phyloP scores from a whole-genome alignment of 1,139 yeast species.

The Candida sp. region DNA sequence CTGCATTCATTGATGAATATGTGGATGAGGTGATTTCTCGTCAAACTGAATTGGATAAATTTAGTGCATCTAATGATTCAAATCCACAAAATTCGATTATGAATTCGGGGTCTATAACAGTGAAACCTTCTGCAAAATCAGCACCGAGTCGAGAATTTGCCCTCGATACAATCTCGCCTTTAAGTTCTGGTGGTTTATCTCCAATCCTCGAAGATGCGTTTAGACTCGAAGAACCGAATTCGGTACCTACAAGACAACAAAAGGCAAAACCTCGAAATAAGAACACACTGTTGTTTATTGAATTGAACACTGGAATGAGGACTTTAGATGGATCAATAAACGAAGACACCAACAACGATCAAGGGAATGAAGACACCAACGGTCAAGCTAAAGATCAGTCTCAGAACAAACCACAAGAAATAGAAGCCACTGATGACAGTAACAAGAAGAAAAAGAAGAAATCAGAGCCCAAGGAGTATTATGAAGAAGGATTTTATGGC shows the following conservation, averaged over 20 bases:
- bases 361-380: too few relatives aligned
- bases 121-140: not conserved
- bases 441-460: too few relatives aligned
- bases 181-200: not conserved
- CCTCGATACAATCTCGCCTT: not conserved
- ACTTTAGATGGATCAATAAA: not conserved
- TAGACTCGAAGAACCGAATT: not conserved
- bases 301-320: not conserved
- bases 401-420: not conserved
- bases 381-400: not conserved
- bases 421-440: not conserved
- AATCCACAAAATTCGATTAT: not conserved
- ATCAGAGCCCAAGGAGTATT: not conserved
- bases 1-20: not conserved
- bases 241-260: not conserved
- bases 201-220: not conserved
- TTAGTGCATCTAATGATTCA: not conserved
- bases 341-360: not conserved
- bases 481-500: not conserved
- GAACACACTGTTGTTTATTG: not conserved
- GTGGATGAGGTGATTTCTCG: not conserved
- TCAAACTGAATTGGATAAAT: not conserved
- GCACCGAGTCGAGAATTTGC: not conserved
- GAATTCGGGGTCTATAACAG: not conserved
- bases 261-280: not conserved